Conservation (phyloP, 2,329 filamentous ascomycete species). For the Aplosporella prunicola region DNA sequence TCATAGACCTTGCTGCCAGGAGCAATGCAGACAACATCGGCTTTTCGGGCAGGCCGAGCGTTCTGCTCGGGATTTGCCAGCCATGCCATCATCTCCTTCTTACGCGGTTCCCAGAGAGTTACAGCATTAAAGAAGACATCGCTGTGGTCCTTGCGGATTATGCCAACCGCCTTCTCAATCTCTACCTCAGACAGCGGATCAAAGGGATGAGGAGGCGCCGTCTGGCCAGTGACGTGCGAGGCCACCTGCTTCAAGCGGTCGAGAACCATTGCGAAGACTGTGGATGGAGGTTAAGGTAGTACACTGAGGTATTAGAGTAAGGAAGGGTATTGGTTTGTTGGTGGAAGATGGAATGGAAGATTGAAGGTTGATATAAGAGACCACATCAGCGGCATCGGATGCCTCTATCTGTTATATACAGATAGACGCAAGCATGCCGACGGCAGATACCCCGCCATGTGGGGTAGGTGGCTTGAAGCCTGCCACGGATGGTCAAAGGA, state of each 20-base stretch:
- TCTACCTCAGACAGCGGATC: constrained; percentile 66
- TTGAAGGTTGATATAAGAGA: too few species aligned
- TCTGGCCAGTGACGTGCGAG: constrained; percentile 49
- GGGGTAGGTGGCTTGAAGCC: too few species aligned
- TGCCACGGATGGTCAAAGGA: too few species aligned
- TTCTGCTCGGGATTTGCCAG: constrained; percentile 53
- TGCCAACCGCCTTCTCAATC: constrained; percentile 60
- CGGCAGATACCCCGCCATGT: too few species aligned
- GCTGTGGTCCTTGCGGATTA: constrained; percentile 60
- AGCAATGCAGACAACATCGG: constrained; percentile 75
- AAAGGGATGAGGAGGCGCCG: constrained; percentile 56
- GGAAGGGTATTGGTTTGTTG: too few species aligned
- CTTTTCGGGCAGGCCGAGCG: constrained; percentile 58
- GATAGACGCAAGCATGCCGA: too few species aligned
- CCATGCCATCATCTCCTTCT: constrained; percentile 75
- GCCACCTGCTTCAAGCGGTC: constrained; percentile 56
- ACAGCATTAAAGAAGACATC: constrained; percentile 79
- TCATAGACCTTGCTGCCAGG: constrained; percentile 73
- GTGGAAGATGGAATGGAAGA: too few species aligned
- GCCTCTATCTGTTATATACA: too few species aligned
- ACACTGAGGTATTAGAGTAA: too few species aligned
- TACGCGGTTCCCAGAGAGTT: constrained; percentile 74
- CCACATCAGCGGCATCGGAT: too few species aligned
- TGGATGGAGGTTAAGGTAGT: too few species aligned
- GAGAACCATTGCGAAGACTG: constrained; percentile 43